Evolutionary conservation across 495 filamentous ascomycete species (phyloP), one percentile per base, ranked within the genome.

Genomic region (Aspergillus heteromorphus): DNA sequence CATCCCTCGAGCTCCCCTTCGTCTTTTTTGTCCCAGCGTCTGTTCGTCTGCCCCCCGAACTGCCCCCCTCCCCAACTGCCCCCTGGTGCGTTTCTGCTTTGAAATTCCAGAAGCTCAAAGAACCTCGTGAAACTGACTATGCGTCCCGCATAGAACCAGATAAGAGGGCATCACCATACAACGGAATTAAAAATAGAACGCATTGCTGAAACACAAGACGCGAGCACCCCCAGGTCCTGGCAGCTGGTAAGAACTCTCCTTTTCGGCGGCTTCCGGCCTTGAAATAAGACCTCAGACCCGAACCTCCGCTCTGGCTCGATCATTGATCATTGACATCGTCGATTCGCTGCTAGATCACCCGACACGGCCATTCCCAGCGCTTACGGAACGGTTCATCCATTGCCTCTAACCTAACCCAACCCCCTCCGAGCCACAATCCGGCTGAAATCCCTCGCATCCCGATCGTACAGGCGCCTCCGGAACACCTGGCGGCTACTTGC

Each of bases 1-100:
- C 49, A 42, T 34, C 43, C 20, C 31, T 9, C 49, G 47, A 53
- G 40, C 45, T 50, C 20, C 29, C 34, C 10, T 25, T 25, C 10
- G 23, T 29, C 47, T 55, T 48, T 53, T 25, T 56, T 18, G 23
- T 40, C 11, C n/a, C 30, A 18, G 10, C 38, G 30, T 42, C 38
- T 38, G 51, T 40, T 23, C 13, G 29, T 34, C 40, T 31, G 23
- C 21, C 21, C 21, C 21, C 41, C 25, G 41, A 48, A 23, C 53
- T 50, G 29, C 31, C 17, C 31, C 18, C 43, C 21, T n/a, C n/a
- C 41, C 25, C 36, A 48, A 23, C 53, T 50, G 29, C 31, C 17
- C 31, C 18, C 43, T 43, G 34, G 34, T 38, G 34, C n/a, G 10
- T 38, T 38, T 38, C 34, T 38, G 34, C 13, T 38, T 14, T 25